These are phyloP conservation scores for Ustilago trichophora DNA, from an alignment of 1,284 basidiomycete genomes.

Conservation along the genomic window DNA sequence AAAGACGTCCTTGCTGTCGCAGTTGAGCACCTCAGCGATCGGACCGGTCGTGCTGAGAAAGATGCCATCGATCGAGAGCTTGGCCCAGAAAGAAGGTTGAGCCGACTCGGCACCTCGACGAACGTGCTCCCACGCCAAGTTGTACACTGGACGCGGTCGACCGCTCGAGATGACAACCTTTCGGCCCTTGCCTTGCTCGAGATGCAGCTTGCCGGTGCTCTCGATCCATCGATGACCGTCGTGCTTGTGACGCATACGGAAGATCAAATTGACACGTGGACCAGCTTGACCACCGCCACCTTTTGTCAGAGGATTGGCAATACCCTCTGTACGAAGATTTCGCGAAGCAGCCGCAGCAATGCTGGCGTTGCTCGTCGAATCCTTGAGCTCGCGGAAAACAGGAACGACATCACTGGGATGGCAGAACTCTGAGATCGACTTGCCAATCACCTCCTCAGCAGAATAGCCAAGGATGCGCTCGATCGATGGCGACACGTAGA, in stretches of 20 bases:
- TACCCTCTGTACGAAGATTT: slow-evolving; percentile 46
- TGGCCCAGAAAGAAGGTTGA: slow-evolving; percentile 57
- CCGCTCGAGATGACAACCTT: slow-evolving; percentile 63
- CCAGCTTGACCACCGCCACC: slow-evolving; percentile 63
- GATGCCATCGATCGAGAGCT: slow-evolving; percentile 57
- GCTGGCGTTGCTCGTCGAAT: slow-evolving; percentile 70
- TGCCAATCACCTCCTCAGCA: slow-evolving; percentile 83
- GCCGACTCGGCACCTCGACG: slow-evolving; percentile 34
- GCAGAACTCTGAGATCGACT: slow-evolving; percentile 78
- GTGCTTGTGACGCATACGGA: slow-evolving; percentile 61
- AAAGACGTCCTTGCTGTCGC: slow-evolving; percentile 43
- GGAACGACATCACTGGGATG: slow-evolving; percentile 90
- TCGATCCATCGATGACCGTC: slow-evolving; percentile 60
- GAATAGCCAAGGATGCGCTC: slow-evolving; percentile 59
- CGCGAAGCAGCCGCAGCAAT: slow-evolving; percentile 60
- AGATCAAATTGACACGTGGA: slow-evolving; percentile 57
- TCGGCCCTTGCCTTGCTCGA: slow-evolving; percentile 63
- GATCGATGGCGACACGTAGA: slow-evolving; percentile 79
- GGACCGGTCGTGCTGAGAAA: slow-evolving; percentile 51
- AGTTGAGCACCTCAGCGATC: slow-evolving; percentile 43
- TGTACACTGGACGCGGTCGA: slow-evolving; percentile 55
- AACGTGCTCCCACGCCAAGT: slow-evolving; percentile 57
- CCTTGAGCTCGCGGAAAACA: slow-evolving; percentile 90
- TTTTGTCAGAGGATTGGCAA: slow-evolving; percentile 58
- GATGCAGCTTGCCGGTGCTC: slow-evolving; percentile 58